phyloP scores from a whole-genome alignment of 2,329 filamentous ascomycete species.

The Arthrobotrys musiformis region DNA sequence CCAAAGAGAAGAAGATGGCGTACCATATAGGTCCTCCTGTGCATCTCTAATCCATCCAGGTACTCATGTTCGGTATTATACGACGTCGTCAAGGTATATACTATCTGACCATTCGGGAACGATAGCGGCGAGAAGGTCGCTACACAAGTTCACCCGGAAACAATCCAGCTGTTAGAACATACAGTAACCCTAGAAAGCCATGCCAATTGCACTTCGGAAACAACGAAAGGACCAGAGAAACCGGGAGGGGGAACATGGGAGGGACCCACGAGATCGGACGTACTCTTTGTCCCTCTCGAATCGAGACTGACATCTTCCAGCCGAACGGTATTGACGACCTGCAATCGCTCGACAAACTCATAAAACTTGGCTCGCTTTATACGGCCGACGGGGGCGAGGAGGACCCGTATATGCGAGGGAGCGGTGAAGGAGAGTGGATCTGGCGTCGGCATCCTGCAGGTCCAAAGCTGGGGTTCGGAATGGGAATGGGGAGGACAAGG shows the following conservation, averaged over 20 bases:
- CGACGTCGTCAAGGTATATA: constrained; percentile 88
- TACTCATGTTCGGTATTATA: constrained; percentile 72
- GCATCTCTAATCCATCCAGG: constrained; percentile 59
- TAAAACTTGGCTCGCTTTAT: constrained; percentile 85
- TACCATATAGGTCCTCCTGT: constrained; percentile 59
- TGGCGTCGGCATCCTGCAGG: constrained; percentile 68
- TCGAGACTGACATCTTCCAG: constrained; percentile 88
- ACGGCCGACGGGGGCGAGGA: constrained; percentile 85
- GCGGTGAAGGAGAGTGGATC: constrained; percentile 91
- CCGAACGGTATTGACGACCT: constrained; percentile 81
- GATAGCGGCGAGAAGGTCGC: constrained; percentile 93
- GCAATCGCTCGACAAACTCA: constrained; percentile 80
- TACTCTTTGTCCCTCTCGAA: constrained; percentile 85
- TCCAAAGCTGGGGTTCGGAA: constrained; percentile 2
- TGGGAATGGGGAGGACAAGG: constrained; percentile 8
- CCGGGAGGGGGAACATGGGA: constrained; percentile 37
- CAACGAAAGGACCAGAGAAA: too few relatives aligned
- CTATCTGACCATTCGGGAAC: constrained; percentile 83
- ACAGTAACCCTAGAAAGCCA: background rate
- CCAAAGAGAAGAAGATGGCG: background rate
- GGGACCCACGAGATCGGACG: constrained; percentile 60
- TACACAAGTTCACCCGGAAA: constrained; percentile 65
- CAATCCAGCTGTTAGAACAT: background rate
- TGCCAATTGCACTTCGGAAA: too few relatives aligned
- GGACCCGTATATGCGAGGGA: constrained; percentile 87